Base-by-base conservation (phyloP, 805 yeast species). In the Zygotorulaspora sp. region DNA sequence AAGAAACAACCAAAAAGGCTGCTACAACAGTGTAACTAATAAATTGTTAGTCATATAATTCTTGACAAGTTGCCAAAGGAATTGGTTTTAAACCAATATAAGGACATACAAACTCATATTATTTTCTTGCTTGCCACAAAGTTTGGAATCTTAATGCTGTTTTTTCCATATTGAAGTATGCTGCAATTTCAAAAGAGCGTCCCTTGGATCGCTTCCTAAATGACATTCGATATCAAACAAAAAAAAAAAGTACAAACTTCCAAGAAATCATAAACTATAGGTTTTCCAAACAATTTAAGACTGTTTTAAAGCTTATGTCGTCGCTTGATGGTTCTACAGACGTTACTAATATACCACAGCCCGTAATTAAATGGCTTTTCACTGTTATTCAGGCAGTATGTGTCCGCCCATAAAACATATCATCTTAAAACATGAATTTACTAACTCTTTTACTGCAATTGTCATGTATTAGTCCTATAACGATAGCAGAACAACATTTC, bases 11-110 rank as follows among this genome's bases (percentile, higher is more conserved):
- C 17, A 80, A 53, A 44, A 87, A 68, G 20, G 77, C 82, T 41
- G 75, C 65, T 41, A 84, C 67, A 47, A 86, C 90, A 35, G 83
- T 75, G 74, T 80, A 83, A 36, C 89, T 81, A 48, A 32, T 16
- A 24, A 16, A 3, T 15, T 14, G 42, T 43, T 43, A 43, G 47
- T 43, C 24, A 12, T n/a, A 15, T 27, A 24, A 16, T 6, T 16
- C 14, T 18, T 13, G 16, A 10, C n/a, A n/a, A n/a, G n/a, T n/a
- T n/a, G n/a, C n/a, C n/a, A n/a, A n/a, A n/a, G n/a, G n/a, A n/a
- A n/a, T n/a, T n/a, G n/a, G n/a, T n/a, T n/a, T n/a, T n/a, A n/a
- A n/a, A n/a, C n/a, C n/a, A n/a, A n/a, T n/a, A n/a, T n/a, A n/a
- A n/a, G n/a, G n/a, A 33, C 50, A 41, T 47, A 47, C 50, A 44